Evolutionary conservation across 192 early-diverging fungal genomes (phyloP), one percentile per base, ranked within the genome.

Genomic region (Rhizophagus sp.): DNA sequence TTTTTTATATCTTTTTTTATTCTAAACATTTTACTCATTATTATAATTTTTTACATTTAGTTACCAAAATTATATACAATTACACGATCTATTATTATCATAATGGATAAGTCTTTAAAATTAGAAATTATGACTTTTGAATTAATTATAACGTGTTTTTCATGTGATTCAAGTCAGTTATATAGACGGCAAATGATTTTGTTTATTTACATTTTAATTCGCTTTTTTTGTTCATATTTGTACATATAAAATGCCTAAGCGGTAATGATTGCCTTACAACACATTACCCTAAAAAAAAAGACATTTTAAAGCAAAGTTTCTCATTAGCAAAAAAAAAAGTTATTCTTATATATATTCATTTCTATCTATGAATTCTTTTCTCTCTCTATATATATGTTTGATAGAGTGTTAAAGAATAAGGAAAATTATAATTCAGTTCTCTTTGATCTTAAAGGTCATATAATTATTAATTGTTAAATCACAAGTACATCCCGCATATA

Each of bases 171-270:
- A 33, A 19, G 36, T 70, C 39, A 70, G 9, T 70, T 19, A 70
- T 41, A 70, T 70, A 70, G 68, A 70, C 34, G 41, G 64, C 30
- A 66, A 66, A 24, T 66, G 64, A 8, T 27, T 65, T 70, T 70
- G 33, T 41, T 70, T n/a, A 34, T 39, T 39, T 39, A 36, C 39
- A 41, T 44, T 41, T 44, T 44, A 34, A n/a, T 70, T 70, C n/a
- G 15, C 10, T 41, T 5, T 70, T 70, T 68, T 70, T 41, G 22
- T 70, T 70, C 64, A 33, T 66, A 66, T 17, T 22, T 30, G 52
- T 57, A 41, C 39, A 41, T 41, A 41, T 41, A 41, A 41, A 41
- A 41, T 41, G 39, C 39, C 39, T 41, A 41, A 41, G 6, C 5
- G 39, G 39, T 41, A 41, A 41, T 41, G 39, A 41, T 41, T 41